These are phyloP conservation scores for Alternaria infectoria DNA, from an alignment of 2,329 filamentous ascomycete species.

Conservation along the genomic window DNA sequence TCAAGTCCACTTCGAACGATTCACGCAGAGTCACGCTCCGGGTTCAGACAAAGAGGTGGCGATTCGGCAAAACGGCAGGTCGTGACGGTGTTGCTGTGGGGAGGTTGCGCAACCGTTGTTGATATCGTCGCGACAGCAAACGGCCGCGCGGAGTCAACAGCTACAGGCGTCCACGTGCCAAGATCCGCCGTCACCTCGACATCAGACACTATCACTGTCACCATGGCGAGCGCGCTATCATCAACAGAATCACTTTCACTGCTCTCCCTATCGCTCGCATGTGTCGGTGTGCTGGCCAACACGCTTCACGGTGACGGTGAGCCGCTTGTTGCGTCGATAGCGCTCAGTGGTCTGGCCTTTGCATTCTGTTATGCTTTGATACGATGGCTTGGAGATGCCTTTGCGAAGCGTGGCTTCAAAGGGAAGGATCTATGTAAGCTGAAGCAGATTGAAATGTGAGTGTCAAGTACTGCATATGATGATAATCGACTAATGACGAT, in stretches of 20 bases:
- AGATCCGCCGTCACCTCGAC: slow-evolving; percentile 15
- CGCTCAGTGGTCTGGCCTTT: slow-evolving; percentile 86
- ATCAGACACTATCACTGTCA: slow-evolving; percentile 9
- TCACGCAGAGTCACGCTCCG: slow-evolving; percentile 1
- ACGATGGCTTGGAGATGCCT: slow-evolving; percentile 88
- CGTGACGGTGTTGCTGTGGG: background rate
- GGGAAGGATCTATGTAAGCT: slow-evolving; percentile 87
- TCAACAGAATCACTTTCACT: slow-evolving; percentile 63
- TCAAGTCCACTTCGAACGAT: background rate
- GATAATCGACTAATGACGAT: slow-evolving; percentile 23
- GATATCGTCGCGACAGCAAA: slow-evolving; percentile 13
- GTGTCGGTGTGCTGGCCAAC: slow-evolving; percentile 76
- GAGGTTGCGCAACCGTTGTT: slow-evolving; percentile 2
- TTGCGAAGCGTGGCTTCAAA: slow-evolving; percentile 86
- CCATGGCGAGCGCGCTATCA: slow-evolving; percentile 52
- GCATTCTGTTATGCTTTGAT: slow-evolving; percentile 83
- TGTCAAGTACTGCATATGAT: slow-evolving; percentile 8
- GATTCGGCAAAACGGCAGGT: background rate
- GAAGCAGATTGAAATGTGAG: slow-evolving; percentile 75
- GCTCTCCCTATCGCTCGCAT: slow-evolving; percentile 70
- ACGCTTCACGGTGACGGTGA: slow-evolving; percentile 84
- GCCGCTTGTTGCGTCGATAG: slow-evolving; percentile 85
- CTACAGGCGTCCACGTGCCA: slow-evolving; percentile 15
- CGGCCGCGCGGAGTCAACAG: slow-evolving; percentile 5
- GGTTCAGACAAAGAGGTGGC: background rate